A percentile compares a stretch with the other conserved stretches of the same genome.
Conservation (phyloP, 345 rosid genomes). For the Gossypium ekmanianum region DNA sequence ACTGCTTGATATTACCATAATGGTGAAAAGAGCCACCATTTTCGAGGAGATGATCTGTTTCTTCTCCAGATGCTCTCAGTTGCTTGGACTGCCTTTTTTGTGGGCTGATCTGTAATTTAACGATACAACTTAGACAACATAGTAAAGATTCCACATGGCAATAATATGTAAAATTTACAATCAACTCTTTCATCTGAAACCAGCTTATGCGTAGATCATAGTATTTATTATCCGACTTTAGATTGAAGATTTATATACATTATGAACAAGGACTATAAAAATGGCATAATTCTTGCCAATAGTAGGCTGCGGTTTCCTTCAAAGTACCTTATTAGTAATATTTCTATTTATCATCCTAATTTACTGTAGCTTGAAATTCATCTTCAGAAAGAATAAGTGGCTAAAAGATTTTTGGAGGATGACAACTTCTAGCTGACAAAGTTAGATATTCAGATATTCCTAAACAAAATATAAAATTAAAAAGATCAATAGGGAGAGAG, state of each 20-base stretch:
- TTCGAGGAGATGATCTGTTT: constrained; percentile 30
- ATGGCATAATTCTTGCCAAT: background rate
- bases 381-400: background rate
- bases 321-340: background rate
- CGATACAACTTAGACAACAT: constrained; percentile 12
- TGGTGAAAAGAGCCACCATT: constrained; percentile 42
- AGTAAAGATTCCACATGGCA: background rate
- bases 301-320: background rate
- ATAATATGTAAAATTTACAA: background rate
- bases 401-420: background rate
- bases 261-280: background rate
- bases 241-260: background rate
- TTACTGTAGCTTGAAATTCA: background rate
- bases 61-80: constrained; percentile 38
- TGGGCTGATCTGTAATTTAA: constrained; percentile 39
- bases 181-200: background rate
- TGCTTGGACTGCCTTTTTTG: constrained; percentile 40
- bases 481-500: background rate
- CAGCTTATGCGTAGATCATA: background rate
- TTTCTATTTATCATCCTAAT: background rate
- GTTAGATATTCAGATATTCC: background rate
- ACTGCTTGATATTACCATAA: constrained; percentile 32
- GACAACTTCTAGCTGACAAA: background rate
- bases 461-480: background rate
- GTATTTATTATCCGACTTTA: background rate